Base-by-base conservation (phyloP, 2,329 filamentous ascomycete genomes). In the Pseudogymnoascus sp. region DNA sequence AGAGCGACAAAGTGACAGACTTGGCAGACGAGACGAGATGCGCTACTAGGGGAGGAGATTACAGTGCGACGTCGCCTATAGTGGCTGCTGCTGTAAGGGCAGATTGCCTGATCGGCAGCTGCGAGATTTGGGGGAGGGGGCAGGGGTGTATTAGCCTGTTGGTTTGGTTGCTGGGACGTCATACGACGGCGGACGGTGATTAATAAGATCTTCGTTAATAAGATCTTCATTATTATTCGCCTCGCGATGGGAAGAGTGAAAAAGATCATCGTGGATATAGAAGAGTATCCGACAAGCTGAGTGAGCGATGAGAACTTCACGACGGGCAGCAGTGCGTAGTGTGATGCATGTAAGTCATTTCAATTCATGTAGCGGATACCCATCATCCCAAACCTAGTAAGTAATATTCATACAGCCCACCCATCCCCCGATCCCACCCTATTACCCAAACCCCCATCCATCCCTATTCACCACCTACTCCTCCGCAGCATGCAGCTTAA, bases 401-500 rank as follows among this genome's bases (percentile, higher is more conserved):
- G 25, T 14, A n/a, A 12, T 34, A 34, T 56, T 34, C 12, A 56
- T 56, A 56, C 28, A 56, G 2, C 40, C 40, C 12, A 9, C 21
- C 21, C 21, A 23, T 34, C 14, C 40, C 40, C n/a, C 8, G 3
- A 53, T 56, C 46, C 25, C 28, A 34, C 28, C 14, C 25, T 18
- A 34, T 21, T 18, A 34, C n/a, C 7, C 25, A 21, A 56, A 16
- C 7, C 25, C 59, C 12, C 53, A 28, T 14, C 31, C 8, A 34
- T 34, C 14, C 5, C 23, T 8, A 61, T 31, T n/a, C 23, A 31
- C n/a, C 42, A 5, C 18, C 28, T 62, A 62, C 23, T 46, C 59
- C 40, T 31, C 53, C 18, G 70, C 70, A 59, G 70, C 72, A 63
- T 74, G 73, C 25, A 72, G 46, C 49, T 68, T 70, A 28, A 76